Evolutionary conservation across 345 rosid genomes (phyloP).

Genomic region (Brassica juncea): DNA sequence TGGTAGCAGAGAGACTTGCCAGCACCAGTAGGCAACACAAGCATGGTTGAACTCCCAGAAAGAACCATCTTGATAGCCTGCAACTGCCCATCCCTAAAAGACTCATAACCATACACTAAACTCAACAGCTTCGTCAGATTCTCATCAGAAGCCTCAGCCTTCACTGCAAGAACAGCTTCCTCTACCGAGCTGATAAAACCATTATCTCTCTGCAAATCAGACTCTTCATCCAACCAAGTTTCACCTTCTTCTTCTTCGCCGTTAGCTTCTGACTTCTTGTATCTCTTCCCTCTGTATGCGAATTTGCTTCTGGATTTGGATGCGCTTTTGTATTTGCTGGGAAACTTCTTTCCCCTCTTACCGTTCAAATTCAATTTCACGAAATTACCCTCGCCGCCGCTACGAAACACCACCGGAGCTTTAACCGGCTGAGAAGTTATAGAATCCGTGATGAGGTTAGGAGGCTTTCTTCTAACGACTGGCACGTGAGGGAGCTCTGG

Average conservation of each 20-base stretch:
- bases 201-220: slow-evolving; percentile 37
- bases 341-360: slow-evolving; percentile 58
- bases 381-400: slow-evolving; percentile 72
- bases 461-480: slow-evolving; percentile 46
- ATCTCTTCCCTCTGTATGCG: slow-evolving; percentile 52
- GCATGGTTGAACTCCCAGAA: slow-evolving; percentile 68
- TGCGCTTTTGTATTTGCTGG: slow-evolving; percentile 46
- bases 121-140: slow-evolving; percentile 36
- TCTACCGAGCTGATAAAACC: slow-evolving; percentile 45
- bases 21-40: slow-evolving; percentile 90
- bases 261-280: slow-evolving; percentile 38
- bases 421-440: slow-evolving; percentile 49
- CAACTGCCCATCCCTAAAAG: slow-evolving; percentile 42
- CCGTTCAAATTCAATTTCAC: slow-evolving; percentile 73
- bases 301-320: slow-evolving; percentile 32
- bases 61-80: slow-evolving; percentile 50
- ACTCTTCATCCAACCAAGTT: slow-evolving; percentile 45
- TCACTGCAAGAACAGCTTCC: slow-evolving; percentile 53
- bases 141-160: slow-evolving; percentile 55
- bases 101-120: slow-evolving; percentile 42
- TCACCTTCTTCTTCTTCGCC: slow-evolving; percentile 65
- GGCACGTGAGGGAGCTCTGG: slow-evolving; percentile 10
- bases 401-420: slow-evolving; percentile 50
- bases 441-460: slow-evolving; percentile 56
- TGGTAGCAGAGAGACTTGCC: slow-evolving; percentile 95